Evolutionary conservation across 306 rosid genomes (phyloP).

Genomic region (Vigna trinervia): DNA sequence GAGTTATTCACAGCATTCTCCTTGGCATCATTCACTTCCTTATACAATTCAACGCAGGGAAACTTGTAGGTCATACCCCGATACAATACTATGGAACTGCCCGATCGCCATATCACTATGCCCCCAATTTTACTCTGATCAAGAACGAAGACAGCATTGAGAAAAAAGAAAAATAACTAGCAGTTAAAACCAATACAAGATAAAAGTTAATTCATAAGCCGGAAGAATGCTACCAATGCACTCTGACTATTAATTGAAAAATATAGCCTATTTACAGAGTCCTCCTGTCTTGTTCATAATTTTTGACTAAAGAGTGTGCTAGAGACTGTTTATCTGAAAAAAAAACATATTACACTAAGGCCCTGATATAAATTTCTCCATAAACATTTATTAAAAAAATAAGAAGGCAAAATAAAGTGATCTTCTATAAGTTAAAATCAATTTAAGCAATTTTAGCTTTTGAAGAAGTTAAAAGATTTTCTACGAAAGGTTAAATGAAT

Average conservation of each 20-base stretch:
- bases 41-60: conserved; percentile 66
- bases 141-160: conserved; percentile 34
- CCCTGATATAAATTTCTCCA: background rate
- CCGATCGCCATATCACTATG: conserved; percentile 90
- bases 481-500: no score
- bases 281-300: background rate
- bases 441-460: no score
- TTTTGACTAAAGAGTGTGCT: background rate
- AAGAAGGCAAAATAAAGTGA: background rate
- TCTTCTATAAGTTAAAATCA: background rate
- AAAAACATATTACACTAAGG: background rate
- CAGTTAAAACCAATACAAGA: conserved; percentile 22
- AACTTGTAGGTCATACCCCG: conserved; percentile 85
- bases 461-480: no score
- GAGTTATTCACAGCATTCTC: conserved; percentile 32
- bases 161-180: conserved; percentile 39
- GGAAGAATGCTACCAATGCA: background rate
- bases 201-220: conserved; percentile 14
- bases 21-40: conserved; percentile 44
- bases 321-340: background rate
- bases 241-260: background rate
- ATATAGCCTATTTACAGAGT: background rate
- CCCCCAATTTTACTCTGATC: conserved; percentile 86
- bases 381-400: background rate
- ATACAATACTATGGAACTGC: conserved; percentile 80